Evolutionary conservation across 345 rosid species (phyloP).

Genomic region (Aquilaria malaccensis): DNA sequence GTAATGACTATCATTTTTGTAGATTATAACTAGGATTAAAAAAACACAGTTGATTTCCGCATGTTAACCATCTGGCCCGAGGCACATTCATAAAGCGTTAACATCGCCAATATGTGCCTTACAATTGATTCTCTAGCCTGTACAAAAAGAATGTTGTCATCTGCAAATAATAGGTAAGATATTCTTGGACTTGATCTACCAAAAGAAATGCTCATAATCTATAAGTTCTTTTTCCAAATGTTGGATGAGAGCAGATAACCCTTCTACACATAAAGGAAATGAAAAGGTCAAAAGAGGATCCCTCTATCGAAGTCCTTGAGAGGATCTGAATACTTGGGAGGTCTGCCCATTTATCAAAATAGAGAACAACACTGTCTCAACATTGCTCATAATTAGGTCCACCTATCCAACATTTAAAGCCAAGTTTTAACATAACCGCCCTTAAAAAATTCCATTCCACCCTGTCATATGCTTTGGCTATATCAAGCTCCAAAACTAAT

Average conservation of each 20-base stretch:
- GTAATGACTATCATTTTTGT: background rate
- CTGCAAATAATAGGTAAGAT: background rate
- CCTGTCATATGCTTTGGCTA: background rate
- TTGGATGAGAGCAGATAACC: background rate
- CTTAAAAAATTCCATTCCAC: background rate
- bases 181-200: background rate
- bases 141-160: background rate
- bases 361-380: background rate
- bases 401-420: background rate
- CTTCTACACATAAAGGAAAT: background rate
- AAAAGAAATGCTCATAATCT: no score
- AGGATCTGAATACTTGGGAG: background rate
- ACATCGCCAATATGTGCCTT: background rate
- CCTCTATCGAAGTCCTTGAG: background rate
- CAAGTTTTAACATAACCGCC: background rate
- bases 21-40: no score
- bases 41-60: background rate
- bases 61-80: background rate
- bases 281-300: background rate
- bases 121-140: background rate
- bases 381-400: background rate
- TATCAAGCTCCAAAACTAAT: background rate
- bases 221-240: background rate
- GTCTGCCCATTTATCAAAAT: background rate
- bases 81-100: no score